Evolutionary conservation across 257 asterid genomes (phyloP).

Genomic region (Solanum tacnaense): DNA sequence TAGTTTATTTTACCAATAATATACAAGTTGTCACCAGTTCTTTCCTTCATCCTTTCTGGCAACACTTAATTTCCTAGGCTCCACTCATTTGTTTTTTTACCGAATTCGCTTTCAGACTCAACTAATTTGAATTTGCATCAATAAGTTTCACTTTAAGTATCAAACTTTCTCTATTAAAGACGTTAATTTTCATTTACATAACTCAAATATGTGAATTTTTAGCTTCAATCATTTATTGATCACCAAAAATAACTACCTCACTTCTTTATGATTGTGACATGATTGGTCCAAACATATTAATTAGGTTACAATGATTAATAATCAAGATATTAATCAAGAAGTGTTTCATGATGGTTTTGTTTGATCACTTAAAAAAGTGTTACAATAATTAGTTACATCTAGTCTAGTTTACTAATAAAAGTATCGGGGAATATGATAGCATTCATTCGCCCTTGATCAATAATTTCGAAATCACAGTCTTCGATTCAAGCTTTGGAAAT

Average conservation of each 20-base stretch:
- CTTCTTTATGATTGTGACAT: background rate
- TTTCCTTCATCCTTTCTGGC: background rate
- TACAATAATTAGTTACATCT: background rate
- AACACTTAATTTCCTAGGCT: background rate
- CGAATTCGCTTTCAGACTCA: background rate
- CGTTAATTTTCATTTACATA: background rate
- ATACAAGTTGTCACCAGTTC: background rate
- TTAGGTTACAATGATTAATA: background rate
- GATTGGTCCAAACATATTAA: background rate
- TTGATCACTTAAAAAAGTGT: background rate
- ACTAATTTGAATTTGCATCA: background rate
- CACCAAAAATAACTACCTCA: background rate
- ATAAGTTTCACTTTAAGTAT: background rate
- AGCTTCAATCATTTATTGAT: background rate
- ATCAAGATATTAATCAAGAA: background rate
- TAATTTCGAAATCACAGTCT: background rate
- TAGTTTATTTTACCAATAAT: too few relatives aligned
- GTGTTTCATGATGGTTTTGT: background rate
- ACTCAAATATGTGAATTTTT: background rate
- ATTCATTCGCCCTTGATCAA: background rate
- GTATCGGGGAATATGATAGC: background rate
- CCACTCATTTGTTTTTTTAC: background rate
- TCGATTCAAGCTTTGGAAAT: rapidly evolving
- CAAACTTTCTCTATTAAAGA: background rate
- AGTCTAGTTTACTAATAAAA: background rate